phyloP scores from a whole-genome alignment of 2,329 filamentous ascomycete species.

The Cladosporium sp. region DNA sequence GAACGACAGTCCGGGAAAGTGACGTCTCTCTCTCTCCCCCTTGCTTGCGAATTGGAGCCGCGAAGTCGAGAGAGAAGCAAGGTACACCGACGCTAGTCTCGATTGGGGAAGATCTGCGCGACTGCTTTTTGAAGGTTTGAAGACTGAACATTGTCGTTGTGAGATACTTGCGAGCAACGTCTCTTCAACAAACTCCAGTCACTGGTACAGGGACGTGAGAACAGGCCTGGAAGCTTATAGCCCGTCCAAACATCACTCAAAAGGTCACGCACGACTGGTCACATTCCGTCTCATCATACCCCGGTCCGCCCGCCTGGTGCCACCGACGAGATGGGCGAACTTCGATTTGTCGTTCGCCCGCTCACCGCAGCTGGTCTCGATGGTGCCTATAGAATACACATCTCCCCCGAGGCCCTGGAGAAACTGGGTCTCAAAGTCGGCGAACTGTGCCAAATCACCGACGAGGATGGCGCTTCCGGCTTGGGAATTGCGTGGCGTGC shows the following conservation, averaged over 20 bases:
- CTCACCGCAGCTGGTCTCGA: conserved; percentile 35
- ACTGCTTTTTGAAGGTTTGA: background rate
- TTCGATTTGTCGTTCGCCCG: conserved; percentile 49
- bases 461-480: conserved; percentile 38
- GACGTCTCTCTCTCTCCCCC: background rate
- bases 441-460: conserved; percentile 51
- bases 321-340: conserved; percentile 1
- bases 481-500: conserved; percentile 59
- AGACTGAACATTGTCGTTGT: too few species aligned
- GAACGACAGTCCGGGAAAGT: conserved; percentile 2
- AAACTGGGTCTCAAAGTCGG: conserved; percentile 51
- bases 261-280: too few species aligned
- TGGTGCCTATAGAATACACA: conserved; percentile 54
- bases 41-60: background rate
- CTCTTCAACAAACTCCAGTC: too few species aligned
- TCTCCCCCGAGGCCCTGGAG: conserved; percentile 51
- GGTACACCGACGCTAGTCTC: background rate
- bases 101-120: background rate
- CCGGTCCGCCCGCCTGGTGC: too few species aligned
- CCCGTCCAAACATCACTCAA: too few species aligned
- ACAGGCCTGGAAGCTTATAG: too few species aligned
- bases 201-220: too few species aligned
- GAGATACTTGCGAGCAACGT: too few species aligned
- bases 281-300: too few species aligned
- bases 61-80: background rate